phyloP scores from a whole-genome alignment of 352 stramenopile genomes.

The Aphanomyces cochlioides region DNA sequence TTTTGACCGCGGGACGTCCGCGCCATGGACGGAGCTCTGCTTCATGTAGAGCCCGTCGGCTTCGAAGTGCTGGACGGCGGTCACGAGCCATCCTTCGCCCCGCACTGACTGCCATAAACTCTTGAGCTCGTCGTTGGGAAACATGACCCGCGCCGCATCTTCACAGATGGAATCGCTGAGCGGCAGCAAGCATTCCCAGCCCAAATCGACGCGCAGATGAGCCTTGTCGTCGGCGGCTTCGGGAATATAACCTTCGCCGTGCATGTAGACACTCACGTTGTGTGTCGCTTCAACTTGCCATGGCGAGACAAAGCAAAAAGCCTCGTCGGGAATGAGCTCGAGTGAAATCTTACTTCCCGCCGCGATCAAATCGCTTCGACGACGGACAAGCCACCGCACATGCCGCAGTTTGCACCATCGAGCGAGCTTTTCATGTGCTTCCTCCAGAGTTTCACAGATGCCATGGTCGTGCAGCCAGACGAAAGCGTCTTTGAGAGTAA shows the following conservation, averaged over 20 bases:
- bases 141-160: constrained; percentile 51
- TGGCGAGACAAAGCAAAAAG: constrained; percentile 79
- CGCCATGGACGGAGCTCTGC: background rate
- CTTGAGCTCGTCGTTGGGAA: constrained; percentile 46
- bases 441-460: constrained; percentile 42
- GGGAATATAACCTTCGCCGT: constrained; percentile 31
- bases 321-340: constrained; percentile 36
- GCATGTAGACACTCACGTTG: constrained; percentile 64
- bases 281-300: constrained; percentile 74
- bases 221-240: background rate
- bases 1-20: background rate
- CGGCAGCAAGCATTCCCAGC: constrained; percentile 66
- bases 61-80: constrained; percentile 72
- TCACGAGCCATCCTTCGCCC: constrained; percentile 77
- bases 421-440: constrained; percentile 55
- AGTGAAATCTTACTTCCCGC: constrained; percentile 11
- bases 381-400: constrained; percentile 58
- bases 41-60: constrained; percentile 54
- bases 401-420: constrained; percentile 74
- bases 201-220: constrained; percentile 56
- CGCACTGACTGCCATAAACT: constrained; percentile 69
- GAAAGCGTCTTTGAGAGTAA: constrained; percentile 67
- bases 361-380: constrained; percentile 35
- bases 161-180: constrained; percentile 64
- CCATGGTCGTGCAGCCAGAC: constrained; percentile 49